Conservation (phyloP, 2,329 filamentous ascomycete species). For the Fusarium avenaceum region DNA sequence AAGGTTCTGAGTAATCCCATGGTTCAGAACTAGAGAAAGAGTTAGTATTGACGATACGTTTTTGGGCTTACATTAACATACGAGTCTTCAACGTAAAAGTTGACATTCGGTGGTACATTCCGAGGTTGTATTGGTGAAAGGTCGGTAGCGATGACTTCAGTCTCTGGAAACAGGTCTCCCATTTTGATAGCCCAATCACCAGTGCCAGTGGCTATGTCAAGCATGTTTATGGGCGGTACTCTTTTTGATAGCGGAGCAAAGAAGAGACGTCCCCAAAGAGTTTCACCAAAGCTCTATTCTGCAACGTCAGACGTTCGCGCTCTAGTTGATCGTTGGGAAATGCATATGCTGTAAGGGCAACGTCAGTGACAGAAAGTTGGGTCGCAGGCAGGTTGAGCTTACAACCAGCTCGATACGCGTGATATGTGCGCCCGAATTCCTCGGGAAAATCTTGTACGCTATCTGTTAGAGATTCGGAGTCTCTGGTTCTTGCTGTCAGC, state of each 20-base stretch:
- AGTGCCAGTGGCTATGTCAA: constrained; percentile 62
- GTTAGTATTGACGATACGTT: constrained; percentile 3
- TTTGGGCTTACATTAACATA: constrained; percentile 43
- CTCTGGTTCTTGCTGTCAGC: constrained; percentile 40
- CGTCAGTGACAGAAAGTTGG: constrained; percentile 13
- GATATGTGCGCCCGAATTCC: constrained; percentile 62
- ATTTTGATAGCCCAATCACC: constrained; percentile 77
- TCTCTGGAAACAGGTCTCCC: constrained; percentile 70
- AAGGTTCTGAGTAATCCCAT: constrained; percentile 67
- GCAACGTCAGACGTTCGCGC: constrained; percentile 58
- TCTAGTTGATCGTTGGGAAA: constrained; percentile 62
- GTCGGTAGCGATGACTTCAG: constrained; percentile 73
- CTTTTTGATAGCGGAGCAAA: constrained; percentile 58
- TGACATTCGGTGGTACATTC: constrained; percentile 78
- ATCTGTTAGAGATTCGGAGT: constrained; percentile 57
- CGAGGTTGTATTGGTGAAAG: constrained; percentile 76
- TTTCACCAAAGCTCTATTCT: constrained; percentile 56
- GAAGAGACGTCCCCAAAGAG: constrained; percentile 58
- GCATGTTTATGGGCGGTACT: constrained; percentile 54
- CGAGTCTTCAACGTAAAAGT: constrained; percentile 79
- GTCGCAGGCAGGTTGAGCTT: constrained; percentile 42
- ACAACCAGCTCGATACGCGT: constrained; percentile 63
- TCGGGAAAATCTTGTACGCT: constrained; percentile 59
- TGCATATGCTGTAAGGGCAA: constrained; percentile 55
- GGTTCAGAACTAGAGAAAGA: constrained; percentile 58